phyloP scores from a whole-genome alignment of 371 early-diverging fungal species.

The Syncephalis plumigaleata region DNA sequence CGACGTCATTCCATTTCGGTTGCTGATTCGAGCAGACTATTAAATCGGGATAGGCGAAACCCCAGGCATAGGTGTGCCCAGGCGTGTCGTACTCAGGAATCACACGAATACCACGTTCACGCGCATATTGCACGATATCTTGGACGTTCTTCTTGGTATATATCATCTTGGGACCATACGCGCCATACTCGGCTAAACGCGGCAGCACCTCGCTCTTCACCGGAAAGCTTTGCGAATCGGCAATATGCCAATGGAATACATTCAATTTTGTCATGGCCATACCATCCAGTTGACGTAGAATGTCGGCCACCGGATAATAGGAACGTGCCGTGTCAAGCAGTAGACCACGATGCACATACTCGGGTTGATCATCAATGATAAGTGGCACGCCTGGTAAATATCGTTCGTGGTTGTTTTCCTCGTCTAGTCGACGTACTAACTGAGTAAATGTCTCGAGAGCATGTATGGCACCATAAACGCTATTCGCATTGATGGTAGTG shows the following conservation, averaged over 20 bases:
- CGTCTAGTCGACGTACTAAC: slow-evolving; percentile 20
- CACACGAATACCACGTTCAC: too few species aligned
- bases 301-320: too few species aligned
- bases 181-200: slow-evolving; percentile 45
- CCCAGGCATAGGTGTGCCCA: slow-evolving; percentile 39
- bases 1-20: slow-evolving; percentile 16
- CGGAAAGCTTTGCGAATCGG: slow-evolving; percentile 62
- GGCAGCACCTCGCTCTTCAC: slow-evolving; percentile 34
- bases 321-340: too few species aligned
- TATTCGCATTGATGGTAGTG: slow-evolving; percentile 25
- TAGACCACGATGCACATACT: slow-evolving; percentile 49
- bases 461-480: slow-evolving; percentile 56
- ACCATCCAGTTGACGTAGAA: slow-evolving; percentile 50
- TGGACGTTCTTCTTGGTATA: too few species aligned
- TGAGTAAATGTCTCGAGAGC: slow-evolving; percentile 62
- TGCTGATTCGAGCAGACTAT: slow-evolving; percentile 20
- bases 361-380: slow-evolving; percentile 44
- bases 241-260: slow-evolving; percentile 70
- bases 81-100: slow-evolving; percentile 67
- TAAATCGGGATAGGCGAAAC: slow-evolving; percentile 17
- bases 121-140: too few species aligned
- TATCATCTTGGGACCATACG: slow-evolving; percentile 34
- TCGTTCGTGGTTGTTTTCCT: not conserved
- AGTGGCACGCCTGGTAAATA: slow-evolving; percentile 29
- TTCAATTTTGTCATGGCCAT: slow-evolving; percentile 67